Evolutionary conservation across 1,139 yeast species (phyloP).

Genomic region (Magnusiomyces ingens): DNA sequence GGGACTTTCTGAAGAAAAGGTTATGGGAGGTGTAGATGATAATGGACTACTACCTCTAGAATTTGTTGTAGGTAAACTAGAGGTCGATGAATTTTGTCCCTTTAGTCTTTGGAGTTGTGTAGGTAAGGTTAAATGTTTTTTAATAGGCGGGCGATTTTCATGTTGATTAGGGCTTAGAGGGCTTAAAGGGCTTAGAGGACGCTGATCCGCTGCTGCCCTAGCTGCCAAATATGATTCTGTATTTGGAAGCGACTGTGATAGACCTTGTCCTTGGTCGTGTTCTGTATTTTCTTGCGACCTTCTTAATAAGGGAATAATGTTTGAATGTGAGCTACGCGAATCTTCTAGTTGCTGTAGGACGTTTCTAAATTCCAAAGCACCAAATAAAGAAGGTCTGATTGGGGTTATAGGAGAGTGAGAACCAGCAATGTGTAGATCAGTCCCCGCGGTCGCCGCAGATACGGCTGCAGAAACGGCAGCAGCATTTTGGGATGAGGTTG

Average conservation of each 20-base stretch:
- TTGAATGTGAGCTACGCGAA: conserved; percentile 12
- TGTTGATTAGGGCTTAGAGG: neutral
- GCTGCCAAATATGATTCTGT: conserved; percentile 4
- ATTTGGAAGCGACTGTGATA: neutral
- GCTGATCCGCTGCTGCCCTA: neutral
- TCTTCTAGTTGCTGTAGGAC: conserved; percentile 21
- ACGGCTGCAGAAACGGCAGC: conserved; percentile 8
- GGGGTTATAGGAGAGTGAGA: conserved; percentile 20
- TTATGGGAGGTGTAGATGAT: no score
- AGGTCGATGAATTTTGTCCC: no score
- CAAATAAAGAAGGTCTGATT: conserved; percentile 39
- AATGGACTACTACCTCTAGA: no score
- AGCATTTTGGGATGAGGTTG: conserved; percentile 1
- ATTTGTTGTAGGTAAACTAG: no score
- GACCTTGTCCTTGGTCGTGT: neutral
- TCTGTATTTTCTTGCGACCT: neutral
- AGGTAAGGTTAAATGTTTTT: no score
- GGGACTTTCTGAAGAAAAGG: no score
- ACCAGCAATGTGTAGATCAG: conserved; percentile 1
- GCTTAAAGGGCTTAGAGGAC: neutral
- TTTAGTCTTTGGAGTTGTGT: no score
- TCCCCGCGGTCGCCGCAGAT: conserved; percentile 4
- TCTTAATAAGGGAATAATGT: conserved; percentile 11
- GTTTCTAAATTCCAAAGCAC: conserved; percentile 39
- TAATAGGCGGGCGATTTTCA: neutral